Evolutionary conservation across 2,329 filamentous ascomycete species (phyloP), one percentile per base, ranked within the genome.

Genomic region (Septoria petroselini): DNA sequence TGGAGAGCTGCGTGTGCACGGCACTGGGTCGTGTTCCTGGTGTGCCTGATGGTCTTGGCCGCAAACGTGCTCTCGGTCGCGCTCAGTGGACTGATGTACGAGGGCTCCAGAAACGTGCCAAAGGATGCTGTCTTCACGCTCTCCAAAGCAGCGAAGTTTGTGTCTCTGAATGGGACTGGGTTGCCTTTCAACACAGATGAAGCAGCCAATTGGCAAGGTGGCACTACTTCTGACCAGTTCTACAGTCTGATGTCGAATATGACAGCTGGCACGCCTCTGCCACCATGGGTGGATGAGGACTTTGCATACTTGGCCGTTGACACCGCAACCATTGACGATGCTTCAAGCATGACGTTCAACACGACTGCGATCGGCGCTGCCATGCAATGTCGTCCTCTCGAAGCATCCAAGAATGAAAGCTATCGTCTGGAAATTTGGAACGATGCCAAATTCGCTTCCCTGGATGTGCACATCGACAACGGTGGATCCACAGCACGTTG

Each of bases 41-140:
- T 83, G 0, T 81, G 79, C 46, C 4, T 64, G 0, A 73, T 78
- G 48, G 71, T 76, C 0, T 51, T 83, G 0, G 62, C 80, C 0
- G 71, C 75, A 0, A 83, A 84, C 39, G 40, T 82, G 0, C 68
- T 84, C 0, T 73, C 80, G 0, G 69, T 83, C 2, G 70, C 76
- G 0, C 66, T 83, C 0, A 70, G 75, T 47, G 75, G 73, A 0
- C 53, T 84, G 0, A 77, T 83, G 47, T 68, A 74, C 17, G 72
- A 79, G 9, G 43, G 53, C 0, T 48, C 54, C 0, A 48, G 59
- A 14, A 17, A 2, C 3, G 7, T 43, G 3, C 7, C 29, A 15
- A n/a, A n/a, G n/a, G n/a, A n/a, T n/a, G n/a, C n/a, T n/a, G n/a
- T n/a, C n/a, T n/a, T n/a, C n/a, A n/a, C n/a, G n/a, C 14, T 15